Base-by-base conservation (phyloP, 1,139 yeast species). In the Nadsonia starkeyi-henricii region DNA sequence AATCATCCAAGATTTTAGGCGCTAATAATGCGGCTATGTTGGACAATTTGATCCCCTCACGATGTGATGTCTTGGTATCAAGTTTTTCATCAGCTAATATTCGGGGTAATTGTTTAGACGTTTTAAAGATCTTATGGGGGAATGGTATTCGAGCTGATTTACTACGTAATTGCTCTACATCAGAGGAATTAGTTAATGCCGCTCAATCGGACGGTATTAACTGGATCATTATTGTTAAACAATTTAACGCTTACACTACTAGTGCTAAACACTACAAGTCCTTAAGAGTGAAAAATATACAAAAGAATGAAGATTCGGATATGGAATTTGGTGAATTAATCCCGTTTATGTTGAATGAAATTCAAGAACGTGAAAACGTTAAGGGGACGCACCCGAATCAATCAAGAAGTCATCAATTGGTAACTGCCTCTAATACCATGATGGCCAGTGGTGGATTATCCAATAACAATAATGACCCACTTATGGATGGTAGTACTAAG, bases 1-100 rank as follows among this genome's bases (percentile, higher is more conserved):
- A 51, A 48, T 61, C 57, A 23, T 63, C 67, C 2, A 61, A 61
- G 9, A 30, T 51, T 17, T 17, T 36, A n/a, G 48, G 43, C 28
- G 39, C 17, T n/a, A 33, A n/a, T 33, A 33, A 33, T 2, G 48
- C 47, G 23, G 48, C 43, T 20, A n/a, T 47, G n/a, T 36, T 51
- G 15, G 49, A 47, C 12, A 50, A 51, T 46, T 53, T 56, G 56
- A 45, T 51, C 20, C 51, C 51, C 23, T 55, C 67, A 2, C 70
- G 95, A 53, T 88, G 96, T 63, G 91, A 86, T 57, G 95, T 88
- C 1, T 63, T 89, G 41, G 77, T 91, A 2, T 75, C 91, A 0
- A 75, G 89, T 53, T 74, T 82, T 50, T 73, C 74, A 44, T 75
- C 78, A 9, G 47, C 60, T 17, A 64, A 59, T 20, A 57, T 63